Evolutionary conservation across 73 alveolate genomes (phyloP), one percentile per base, ranked within the genome.

Genomic region (Paramecium biaurelia): DNA sequence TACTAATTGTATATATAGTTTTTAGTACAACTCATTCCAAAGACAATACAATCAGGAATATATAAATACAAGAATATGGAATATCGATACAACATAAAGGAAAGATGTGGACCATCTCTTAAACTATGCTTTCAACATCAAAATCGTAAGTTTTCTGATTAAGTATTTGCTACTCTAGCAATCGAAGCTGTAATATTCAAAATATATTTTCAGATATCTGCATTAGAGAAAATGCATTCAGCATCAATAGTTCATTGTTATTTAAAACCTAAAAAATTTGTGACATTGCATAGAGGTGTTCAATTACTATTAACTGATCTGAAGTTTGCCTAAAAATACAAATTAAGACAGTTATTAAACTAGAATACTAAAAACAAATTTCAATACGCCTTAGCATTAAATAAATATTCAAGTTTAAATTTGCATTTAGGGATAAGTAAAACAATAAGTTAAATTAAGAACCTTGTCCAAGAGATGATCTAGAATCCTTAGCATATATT

Each of bases 371-470:
- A 34, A 34, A 37, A 74, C 15, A 74, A 74, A 34, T 34, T 41
- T 18, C 32, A 37, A 41, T 74, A 74, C n/a, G 37, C 57, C 3
- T 37, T 37, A 74, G 57, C 67, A 23, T 24, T 74, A 37, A 74
- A 74, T 7, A 74, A 74, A 74, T 74, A 74, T 41, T 74, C 87
- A 74, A 74, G 87, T 74, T 21, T 74, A 18, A 74, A 74, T 74
- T 21, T 74, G 18, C 87, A 74, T 18, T n/a, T 74, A 74, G 87
- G 87, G 21, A 74, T 74, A 74, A 28, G 87, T 74, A 74, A 14
- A 12, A 15, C 24, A 41, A 37, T 37, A 11, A 74, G 21, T 37
- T 34, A 74, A 37, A 30, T 67, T 1, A 37, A 74, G 87, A 30
- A 12, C 87, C 87, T 34, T 74, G 67, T 41, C 87, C 87, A 7